Evolutionary conservation across 148 eudicot species (phyloP), one percentile per base, ranked within the genome.

Genomic region (Chenopodium suecicum): DNA sequence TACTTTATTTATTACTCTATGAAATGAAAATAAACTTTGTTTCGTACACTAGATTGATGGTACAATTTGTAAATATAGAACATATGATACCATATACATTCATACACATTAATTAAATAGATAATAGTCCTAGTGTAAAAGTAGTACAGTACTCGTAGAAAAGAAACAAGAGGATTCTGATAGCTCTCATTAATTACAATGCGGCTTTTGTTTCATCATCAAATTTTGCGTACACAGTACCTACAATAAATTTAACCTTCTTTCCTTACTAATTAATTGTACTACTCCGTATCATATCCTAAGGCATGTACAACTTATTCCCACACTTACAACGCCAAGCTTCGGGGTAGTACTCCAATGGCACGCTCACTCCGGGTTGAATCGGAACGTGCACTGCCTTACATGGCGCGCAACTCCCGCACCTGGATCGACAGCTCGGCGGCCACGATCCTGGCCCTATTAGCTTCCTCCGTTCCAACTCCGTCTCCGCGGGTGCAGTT

Each of bases 271-370:
- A 58, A 41, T 32, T 50, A 65, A 22, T 50, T 31, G 4, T 13
- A 10, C 8, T 27, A 32, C 16, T 3, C 31, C 34, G 29, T 64
- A 66, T 34, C 14, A 4, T 66, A 23, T 67, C 34, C 79, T 86
- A 94, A 29, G 98, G 98, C 97, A 90, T 91, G 88, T 82, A 94
- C 23, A 92, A 75, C 74, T 88, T 90, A 74, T 85, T 86, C 3
- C 92, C 86, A 77, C 98, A 94, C 87, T 88, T 90, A 90, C 98
- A 94, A 0, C 98, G 85, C 98, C 98, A 94, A 50, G 98, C 98
- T 81, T 92, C 91, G 0, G 98, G 98, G 76, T 94, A 94, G 70
- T 94, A 94, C 89, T 94, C 98, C 32, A 91, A 63, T 4, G 98
- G 91, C 75, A 85, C 48, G 29, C 79, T 86, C 3, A 86, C 60